Base-by-base conservation (phyloP, 495 filamentous ascomycete species). In the Neurospora cerealis region DNA sequence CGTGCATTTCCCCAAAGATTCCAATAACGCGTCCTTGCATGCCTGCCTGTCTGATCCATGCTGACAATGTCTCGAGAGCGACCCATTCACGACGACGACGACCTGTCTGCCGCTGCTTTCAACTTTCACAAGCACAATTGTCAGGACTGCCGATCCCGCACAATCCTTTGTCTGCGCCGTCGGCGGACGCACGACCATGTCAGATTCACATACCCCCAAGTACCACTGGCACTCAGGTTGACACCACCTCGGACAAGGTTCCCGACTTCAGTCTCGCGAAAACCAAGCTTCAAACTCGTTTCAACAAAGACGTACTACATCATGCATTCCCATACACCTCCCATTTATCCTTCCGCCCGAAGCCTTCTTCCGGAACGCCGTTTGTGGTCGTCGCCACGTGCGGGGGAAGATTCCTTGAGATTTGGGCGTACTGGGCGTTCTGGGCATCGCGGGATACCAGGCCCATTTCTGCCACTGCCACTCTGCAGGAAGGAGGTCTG, bases 341-440 rank as follows among this genome's bases (percentile, higher is more conserved):
- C 54, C 69, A 74, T 79, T 79, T 78, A 78, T 78, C 78, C 79
- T 74, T 79, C 78, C 75, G 75, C 73, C 79, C 78, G 78, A 80
- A 77, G 69, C 73, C 78, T 78, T 79, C 78, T 75, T 69, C 78
- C 78, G 74, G 73, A 73, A 69, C 72, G 73, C 76, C 77, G 77
- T 76, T 66, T 34, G 28, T 78, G 76, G 76, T 73, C 72, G 74
- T 73, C 74, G 79, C 78, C 77, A 80, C 79, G 77, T 79, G 79
- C 77, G 78, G 79, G 78, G 78, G 73, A 34, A 39, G 42, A 66
- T 73, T 70, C 4, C 38, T 44, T 37, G 73, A 71, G 48, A 24
- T 74, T 54, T 32, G 71, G 38, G 70, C 41, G 39, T 32, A 19
- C 71, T 71, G 71, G 73, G 71, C 60, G 70, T 36, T 19, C 36